These are phyloP conservation scores for Mycocentrospora acerina DNA, from an alignment of 2,329 filamentous ascomycete genomes.

Conservation along the genomic window DNA sequence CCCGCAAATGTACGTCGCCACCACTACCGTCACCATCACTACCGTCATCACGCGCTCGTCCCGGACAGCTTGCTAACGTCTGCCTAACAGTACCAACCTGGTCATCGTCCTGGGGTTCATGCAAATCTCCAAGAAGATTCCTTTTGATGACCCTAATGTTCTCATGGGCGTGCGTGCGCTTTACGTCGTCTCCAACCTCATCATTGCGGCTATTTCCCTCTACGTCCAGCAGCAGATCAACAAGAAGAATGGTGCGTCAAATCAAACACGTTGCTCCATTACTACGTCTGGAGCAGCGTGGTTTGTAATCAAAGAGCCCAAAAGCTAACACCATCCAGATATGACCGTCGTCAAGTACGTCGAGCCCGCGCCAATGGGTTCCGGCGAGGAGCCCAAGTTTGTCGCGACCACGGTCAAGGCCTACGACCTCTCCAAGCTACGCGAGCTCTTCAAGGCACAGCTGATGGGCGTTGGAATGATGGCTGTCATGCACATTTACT, in stretches of 20 bases:
- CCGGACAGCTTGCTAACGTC: slow-evolving; percentile 26
- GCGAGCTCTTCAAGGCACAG: slow-evolving; percentile 82
- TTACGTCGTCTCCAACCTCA: slow-evolving; percentile 71
- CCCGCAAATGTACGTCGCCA: slow-evolving; percentile 37
- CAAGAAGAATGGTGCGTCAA: slow-evolving; percentile 88
- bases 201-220: slow-evolving; percentile 82
- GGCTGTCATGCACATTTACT: slow-evolving; percentile 97
- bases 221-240: slow-evolving; percentile 85
- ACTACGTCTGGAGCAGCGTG: no score
- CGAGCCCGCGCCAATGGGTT: slow-evolving; percentile 91
- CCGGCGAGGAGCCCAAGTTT: slow-evolving; percentile 89
- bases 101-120: slow-evolving; percentile 69
- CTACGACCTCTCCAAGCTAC: slow-evolving; percentile 87
- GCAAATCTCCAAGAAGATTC: slow-evolving; percentile 94
- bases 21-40: no score
- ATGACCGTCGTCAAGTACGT: slow-evolving; percentile 98
- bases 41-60: background rate
- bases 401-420: slow-evolving; percentile 95
- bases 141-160: slow-evolving; percentile 83
- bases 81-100: slow-evolving; percentile 35
- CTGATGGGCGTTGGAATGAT: slow-evolving; percentile 98
- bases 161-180: slow-evolving; percentile 64
- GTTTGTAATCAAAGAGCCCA: background rate
- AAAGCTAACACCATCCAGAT: slow-evolving; percentile 58
- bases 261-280: no score